Conservation (phyloP, 2,329 filamentous ascomycete species). For the Diaporthe citriasiana region DNA sequence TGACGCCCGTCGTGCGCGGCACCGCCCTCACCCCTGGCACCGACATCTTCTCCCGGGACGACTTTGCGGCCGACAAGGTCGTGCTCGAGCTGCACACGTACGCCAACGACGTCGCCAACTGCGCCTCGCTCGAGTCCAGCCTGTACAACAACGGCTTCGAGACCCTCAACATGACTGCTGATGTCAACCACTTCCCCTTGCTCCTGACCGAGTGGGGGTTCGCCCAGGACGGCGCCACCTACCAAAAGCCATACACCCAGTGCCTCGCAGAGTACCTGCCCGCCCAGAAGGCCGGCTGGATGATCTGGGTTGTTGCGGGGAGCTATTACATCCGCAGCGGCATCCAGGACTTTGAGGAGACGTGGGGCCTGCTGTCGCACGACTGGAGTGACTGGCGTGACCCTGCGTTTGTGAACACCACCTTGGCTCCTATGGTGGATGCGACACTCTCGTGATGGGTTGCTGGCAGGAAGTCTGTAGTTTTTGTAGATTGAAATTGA, state of each 20-base stretch:
- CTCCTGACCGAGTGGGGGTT: slow-evolving; percentile 70
- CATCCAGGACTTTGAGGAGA: slow-evolving; percentile 68
- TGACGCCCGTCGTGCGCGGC: slow-evolving; percentile 59
- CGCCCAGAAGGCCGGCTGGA: slow-evolving; percentile 65
- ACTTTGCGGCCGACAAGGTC: slow-evolving; percentile 60
- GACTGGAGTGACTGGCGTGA: slow-evolving; percentile 68
- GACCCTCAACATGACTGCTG: slow-evolving; percentile 51
- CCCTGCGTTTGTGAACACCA: slow-evolving; percentile 57
- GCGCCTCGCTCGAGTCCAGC: slow-evolving; percentile 56
- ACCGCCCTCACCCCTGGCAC: slow-evolving; percentile 58
- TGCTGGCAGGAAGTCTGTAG: too few relatives aligned
- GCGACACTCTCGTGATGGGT: slow-evolving; percentile 47
- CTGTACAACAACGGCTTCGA: slow-evolving; percentile 61
- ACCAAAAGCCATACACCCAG: slow-evolving; percentile 63
- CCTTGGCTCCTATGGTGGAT: slow-evolving; percentile 58
- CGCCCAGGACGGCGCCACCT: slow-evolving; percentile 61
- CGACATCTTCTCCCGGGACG: slow-evolving; percentile 53
- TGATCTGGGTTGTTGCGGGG: slow-evolving; percentile 70
- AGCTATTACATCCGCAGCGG: slow-evolving; percentile 71
- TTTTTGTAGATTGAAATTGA: not conserved
- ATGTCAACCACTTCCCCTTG: slow-evolving; percentile 60
- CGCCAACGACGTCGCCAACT: slow-evolving; percentile 57
- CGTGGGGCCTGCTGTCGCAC: slow-evolving; percentile 68
- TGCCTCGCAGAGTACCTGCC: slow-evolving; percentile 66
- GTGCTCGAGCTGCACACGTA: slow-evolving; percentile 67